Percentiles rank a stretch among this genome's conserved stretches.
Evolutionary conservation across 495 filamentous ascomycete species (phyloP).

Genomic region (Penicillium longicatenatum): DNA sequence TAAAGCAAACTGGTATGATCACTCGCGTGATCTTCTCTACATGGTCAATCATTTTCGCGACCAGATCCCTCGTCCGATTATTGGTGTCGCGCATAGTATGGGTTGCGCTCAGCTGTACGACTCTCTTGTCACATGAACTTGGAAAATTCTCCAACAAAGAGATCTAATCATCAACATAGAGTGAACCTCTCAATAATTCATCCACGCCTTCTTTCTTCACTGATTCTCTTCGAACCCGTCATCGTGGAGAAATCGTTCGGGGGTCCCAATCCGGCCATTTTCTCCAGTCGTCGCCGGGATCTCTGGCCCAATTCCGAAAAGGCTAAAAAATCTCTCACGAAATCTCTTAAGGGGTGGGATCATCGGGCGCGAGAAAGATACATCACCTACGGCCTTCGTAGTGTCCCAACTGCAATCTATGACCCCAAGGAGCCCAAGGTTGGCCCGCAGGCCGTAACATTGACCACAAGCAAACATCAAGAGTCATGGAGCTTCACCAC

Average conservation of each 20-base stretch:
- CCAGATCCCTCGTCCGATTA: slow-evolving; percentile 70
- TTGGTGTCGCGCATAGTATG: slow-evolving; percentile 81
- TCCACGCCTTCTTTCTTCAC: slow-evolving; percentile 66
- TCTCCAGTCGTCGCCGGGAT: slow-evolving; percentile 41
- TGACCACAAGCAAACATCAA: slow-evolving; percentile 50
- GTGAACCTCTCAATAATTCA: slow-evolving; percentile 62
- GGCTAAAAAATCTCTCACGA: neutral
- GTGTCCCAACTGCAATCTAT: slow-evolving; percentile 32
- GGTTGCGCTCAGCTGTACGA: slow-evolving; percentile 61
- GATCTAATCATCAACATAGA: slow-evolving; percentile 6
- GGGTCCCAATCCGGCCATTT: slow-evolving; percentile 17
- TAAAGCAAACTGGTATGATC: slow-evolving; percentile 68
- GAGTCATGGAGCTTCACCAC: slow-evolving; percentile 43
- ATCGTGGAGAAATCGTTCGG: slow-evolving; percentile 30
- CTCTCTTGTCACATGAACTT: neutral
- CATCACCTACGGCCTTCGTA: slow-evolving; percentile 6
- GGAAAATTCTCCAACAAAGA: too few relatives aligned
- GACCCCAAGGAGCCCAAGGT: neutral
- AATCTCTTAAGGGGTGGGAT: slow-evolving; percentile 6
- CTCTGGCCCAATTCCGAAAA: slow-evolving; percentile 3
- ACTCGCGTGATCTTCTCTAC: slow-evolving; percentile 73
- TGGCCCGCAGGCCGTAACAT: slow-evolving; percentile 33
- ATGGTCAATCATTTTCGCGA: slow-evolving; percentile 73
- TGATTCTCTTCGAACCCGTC: slow-evolving; percentile 70
- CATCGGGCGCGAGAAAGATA: slow-evolving; percentile 2